A percentile compares a stretch with the other conserved stretches of the same genome.
phyloP scores from a whole-genome alignment of 139 green algal species.

The Chlorella vulgaris region DNA sequence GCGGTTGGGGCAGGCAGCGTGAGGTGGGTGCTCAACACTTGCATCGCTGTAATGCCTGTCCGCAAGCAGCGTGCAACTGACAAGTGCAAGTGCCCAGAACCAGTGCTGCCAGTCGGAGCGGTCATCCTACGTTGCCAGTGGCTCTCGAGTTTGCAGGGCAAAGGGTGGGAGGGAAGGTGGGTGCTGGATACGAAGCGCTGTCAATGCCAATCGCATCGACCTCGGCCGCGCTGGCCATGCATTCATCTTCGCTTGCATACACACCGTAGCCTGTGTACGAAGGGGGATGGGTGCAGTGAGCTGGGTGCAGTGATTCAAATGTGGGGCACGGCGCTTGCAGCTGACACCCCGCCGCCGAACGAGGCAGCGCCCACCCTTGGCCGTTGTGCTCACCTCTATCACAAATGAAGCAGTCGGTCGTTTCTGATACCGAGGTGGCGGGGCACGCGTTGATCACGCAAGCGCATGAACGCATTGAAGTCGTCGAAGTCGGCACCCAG shows the following conservation, averaged over 20 bases:
- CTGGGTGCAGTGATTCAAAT: too few relatives aligned
- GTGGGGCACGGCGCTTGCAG: too few relatives aligned
- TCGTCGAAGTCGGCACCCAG: neutral
- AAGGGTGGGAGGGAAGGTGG: conserved; percentile 24
- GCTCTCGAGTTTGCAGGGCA: conserved; percentile 5
- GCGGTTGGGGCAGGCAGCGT: neutral
- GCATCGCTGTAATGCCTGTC: too few relatives aligned
- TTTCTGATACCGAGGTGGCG: neutral
- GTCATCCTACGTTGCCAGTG: neutral
- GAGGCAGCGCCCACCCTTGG: too few relatives aligned
- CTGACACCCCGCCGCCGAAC: too few relatives aligned
- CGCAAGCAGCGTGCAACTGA: too few relatives aligned
- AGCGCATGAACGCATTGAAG: conserved; percentile 11
- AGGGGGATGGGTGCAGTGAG: neutral
- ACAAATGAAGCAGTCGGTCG: conserved; percentile 34
- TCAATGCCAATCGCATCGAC: conserved; percentile 17
- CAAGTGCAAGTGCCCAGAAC: neutral
- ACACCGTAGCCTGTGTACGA: conserved; percentile 16
- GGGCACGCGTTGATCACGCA: conserved; percentile 29
- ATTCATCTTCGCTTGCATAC: conserved; percentile 24
- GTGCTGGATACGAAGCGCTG: conserved; percentile 19
- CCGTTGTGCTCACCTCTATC: conserved; percentile 31
- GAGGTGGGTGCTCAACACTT: too few relatives aligned
- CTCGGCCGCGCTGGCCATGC: conserved; percentile 5
- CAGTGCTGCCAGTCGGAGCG: neutral